Percentiles rank a stretch among this genome's conserved stretches.
Conservation (phyloP, 306 rosid species). For the Gynostemma pentaphyllum region DNA sequence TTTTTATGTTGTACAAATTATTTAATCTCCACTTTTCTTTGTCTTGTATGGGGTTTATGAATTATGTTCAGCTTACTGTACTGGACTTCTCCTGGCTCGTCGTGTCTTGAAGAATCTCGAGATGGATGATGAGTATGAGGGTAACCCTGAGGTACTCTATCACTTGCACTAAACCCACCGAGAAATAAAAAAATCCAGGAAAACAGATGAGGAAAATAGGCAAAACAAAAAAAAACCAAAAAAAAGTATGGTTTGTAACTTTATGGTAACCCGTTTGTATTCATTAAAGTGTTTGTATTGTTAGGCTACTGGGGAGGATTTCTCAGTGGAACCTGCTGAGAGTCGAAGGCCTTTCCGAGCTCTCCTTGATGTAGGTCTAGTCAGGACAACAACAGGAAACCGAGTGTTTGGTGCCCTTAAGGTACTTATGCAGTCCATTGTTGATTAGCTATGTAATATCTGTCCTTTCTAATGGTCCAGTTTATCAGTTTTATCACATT, state of each 20-base stretch:
- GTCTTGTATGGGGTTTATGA: background rate
- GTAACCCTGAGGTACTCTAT: constrained; percentile 71
- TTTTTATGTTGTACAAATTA: background rate
- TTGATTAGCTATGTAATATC: background rate
- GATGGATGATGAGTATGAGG: constrained; percentile 74
- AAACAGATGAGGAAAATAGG: too few species aligned
- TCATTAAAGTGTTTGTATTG: background rate
- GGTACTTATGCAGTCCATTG: constrained; percentile 15
- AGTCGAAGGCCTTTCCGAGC: constrained; percentile 94
- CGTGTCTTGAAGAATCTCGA: constrained; percentile 61
- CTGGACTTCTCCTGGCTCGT: constrained; percentile 92
- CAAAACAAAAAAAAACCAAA: background rate
- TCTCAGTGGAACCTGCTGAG: constrained; percentile 78
- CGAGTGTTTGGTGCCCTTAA: constrained; percentile 86
- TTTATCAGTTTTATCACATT: too few species aligned
- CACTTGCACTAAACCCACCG: too few species aligned
- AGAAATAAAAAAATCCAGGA: too few species aligned
- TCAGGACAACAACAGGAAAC: constrained; percentile 76
- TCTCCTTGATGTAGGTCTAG: constrained; percentile 83
- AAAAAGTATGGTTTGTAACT: background rate
- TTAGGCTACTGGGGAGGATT: constrained; percentile 84
- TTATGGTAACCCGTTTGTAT: background rate
- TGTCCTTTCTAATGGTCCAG: background rate
- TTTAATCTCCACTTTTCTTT: background rate
- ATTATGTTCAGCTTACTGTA: constrained; percentile 55